These are phyloP conservation scores for Jamesozyma piceae DNA, from an alignment of 805 yeast genomes.

Conservation along the genomic window DNA sequence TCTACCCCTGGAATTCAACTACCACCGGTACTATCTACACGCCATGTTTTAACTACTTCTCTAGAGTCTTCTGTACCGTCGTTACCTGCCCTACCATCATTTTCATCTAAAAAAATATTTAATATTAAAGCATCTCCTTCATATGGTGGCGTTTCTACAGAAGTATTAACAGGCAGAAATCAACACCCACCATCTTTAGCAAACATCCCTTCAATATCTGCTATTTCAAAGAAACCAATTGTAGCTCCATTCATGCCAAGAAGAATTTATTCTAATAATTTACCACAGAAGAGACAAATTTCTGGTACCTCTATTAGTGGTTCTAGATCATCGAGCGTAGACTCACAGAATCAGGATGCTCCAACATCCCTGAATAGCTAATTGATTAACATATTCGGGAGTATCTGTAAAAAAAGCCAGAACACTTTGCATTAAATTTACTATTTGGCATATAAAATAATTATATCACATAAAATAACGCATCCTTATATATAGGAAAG, in stretches of 20 bases:
- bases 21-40: not conserved
- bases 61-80: not conserved
- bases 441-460: not conserved
- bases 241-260: constrained; percentile 27
- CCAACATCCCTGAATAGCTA: not conserved
- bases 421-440: not conserved
- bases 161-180: not conserved
- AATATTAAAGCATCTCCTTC: not conserved
- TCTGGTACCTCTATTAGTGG: constrained; percentile 1
- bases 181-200: not conserved
- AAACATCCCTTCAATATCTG: not conserved
- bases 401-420: not conserved
- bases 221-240: constrained; percentile 2
- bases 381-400: not conserved
- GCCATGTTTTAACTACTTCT: not conserved
- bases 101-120: not conserved
- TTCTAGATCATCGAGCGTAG: not conserved
- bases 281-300: constrained; percentile 26
- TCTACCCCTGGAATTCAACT: not conserved
- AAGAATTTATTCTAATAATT: constrained; percentile 17
- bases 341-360: not conserved
- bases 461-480: not conserved
- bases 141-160: too few relatives aligned
- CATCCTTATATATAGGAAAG: too few relatives aligned
- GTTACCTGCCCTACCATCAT: not conserved